Conservation (phyloP, 2,329 filamentous ascomycete genomes). For the Domatiomyces catenatus region DNA sequence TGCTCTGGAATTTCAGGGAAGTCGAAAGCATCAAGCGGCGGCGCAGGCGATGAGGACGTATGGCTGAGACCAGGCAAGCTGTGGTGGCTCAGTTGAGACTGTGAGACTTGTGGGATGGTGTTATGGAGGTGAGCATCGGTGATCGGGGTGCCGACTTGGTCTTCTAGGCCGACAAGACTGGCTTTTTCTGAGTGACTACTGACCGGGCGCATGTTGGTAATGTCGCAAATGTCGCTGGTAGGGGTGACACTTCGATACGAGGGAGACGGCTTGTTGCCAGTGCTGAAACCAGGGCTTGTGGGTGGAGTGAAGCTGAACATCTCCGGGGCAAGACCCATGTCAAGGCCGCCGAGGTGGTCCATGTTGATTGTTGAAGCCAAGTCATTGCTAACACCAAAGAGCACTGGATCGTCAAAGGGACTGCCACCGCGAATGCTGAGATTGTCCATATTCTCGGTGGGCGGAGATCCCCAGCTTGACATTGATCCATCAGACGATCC, state of each 20-base stretch:
- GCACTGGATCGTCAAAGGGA: constrained; percentile 18
- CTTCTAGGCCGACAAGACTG: not conserved
- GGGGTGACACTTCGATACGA: not conserved
- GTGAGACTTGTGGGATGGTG: not conserved
- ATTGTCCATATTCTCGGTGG: constrained; percentile 26
- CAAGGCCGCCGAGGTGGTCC: not conserved
- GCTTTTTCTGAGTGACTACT: not conserved
- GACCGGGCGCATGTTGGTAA: not conserved
- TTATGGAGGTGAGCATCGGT: not conserved
- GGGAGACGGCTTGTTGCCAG: constrained; percentile 25
- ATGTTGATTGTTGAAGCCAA: not conserved
- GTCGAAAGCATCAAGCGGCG: constrained; percentile 15
- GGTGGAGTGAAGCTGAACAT: constrained; percentile 34
- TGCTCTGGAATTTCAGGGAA: constrained; percentile 9
- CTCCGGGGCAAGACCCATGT: constrained; percentile 16
- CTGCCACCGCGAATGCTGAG: constrained; percentile 25
- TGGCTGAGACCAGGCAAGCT: constrained; percentile 14
- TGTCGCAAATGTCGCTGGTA: not conserved
- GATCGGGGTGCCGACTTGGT: not conserved
- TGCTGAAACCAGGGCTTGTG: constrained; percentile 29
- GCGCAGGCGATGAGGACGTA: constrained; percentile 13
- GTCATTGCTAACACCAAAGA: constrained; percentile 12
- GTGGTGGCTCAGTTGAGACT: constrained; percentile 3
- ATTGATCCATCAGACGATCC: constrained; percentile 25
- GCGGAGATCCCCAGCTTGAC: constrained; percentile 28